Base-by-base conservation (phyloP, 2,329 filamentous ascomycete genomes). In the Fulvia fulva region DNA sequence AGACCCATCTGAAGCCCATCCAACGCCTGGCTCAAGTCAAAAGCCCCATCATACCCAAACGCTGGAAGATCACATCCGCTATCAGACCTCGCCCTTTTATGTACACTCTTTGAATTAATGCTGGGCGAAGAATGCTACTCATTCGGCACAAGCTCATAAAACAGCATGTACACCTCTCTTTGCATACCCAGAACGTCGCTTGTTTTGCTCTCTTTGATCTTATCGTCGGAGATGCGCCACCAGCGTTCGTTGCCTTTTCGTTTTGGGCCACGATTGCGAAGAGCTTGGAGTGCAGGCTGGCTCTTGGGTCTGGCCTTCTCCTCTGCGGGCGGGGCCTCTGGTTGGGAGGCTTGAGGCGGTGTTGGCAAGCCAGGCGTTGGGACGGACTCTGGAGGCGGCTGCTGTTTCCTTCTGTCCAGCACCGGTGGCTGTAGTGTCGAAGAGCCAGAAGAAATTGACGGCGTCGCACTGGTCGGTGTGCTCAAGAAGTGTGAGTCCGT, bases 211-310 rank as follows among this genome's bases (percentile, higher is more conserved):
- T 97, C 93, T 71, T 93, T 94, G 68, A 97, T 85, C 75, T 95
- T 96, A 65, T 99, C 94, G 72, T 99, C 94, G 64, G 92, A 97
- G 65, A 99, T 96, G 34, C 94, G 86, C 94, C 94, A 99, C 94
- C 94, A 99, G 43, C 88, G 86, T 69, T 95, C 88, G 46, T 81
- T 83, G 12, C 78, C 75, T 19, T 46, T 30, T 69, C 84, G 86
- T 65, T 81, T 83, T 45, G 62, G 61, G 22, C 63, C 61, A n/a
- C 58, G 54, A 11, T 55, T 32, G 19, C 47, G 0, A 83, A 85
- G 45, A 78, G 79, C 25, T 85, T 72, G 63, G 80, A 85, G 57
- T 75, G 74, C 23, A 79, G 52, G 52, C 23, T 32, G 23, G 8
- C 16, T 30, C 45, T n/a, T 19, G 76, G 51, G 52, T 56, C 47